A percentile compares a stretch with the other conserved stretches of the same genome.
Conservation (phyloP, 441 rosid species). For the Populus hybrid region DNA sequence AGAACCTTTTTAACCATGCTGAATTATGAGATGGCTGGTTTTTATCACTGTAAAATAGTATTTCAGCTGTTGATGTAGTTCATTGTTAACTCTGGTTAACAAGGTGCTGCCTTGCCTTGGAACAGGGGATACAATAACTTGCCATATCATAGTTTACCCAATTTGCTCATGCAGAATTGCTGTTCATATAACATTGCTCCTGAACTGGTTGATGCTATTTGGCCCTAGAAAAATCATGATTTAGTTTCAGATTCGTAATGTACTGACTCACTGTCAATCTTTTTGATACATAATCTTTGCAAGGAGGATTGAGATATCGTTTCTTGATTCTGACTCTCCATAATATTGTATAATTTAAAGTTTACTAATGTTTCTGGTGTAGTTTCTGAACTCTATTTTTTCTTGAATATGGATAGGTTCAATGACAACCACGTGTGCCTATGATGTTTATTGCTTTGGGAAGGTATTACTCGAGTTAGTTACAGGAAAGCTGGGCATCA, state of each 20-base stretch:
- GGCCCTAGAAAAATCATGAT: neutral
- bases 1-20: neutral
- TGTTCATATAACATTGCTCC: neutral
- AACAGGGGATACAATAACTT: neutral
- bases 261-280: neutral
- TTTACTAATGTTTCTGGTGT: neutral
- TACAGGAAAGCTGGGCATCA: slow-evolving; percentile 86
- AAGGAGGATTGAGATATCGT: neutral
- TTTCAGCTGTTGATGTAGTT: neutral
- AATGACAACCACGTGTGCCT: slow-evolving; percentile 57
- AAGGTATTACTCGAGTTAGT: slow-evolving; percentile 95
- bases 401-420: slow-evolving; percentile 40
- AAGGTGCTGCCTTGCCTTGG: neutral
- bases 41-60: neutral
- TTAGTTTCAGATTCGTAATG: neutral
- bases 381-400: slow-evolving; percentile 18
- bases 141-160: neutral
- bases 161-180: neutral
- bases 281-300: neutral
- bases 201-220: neutral
- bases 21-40: neutral
- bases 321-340: neutral
- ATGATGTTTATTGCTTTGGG: slow-evolving; percentile 95
- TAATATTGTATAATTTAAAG: neutral
- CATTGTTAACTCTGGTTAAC: neutral